phyloP scores from a whole-genome alignment of 2,329 filamentous ascomycete genomes.

The Colletotrichum sp. region DNA sequence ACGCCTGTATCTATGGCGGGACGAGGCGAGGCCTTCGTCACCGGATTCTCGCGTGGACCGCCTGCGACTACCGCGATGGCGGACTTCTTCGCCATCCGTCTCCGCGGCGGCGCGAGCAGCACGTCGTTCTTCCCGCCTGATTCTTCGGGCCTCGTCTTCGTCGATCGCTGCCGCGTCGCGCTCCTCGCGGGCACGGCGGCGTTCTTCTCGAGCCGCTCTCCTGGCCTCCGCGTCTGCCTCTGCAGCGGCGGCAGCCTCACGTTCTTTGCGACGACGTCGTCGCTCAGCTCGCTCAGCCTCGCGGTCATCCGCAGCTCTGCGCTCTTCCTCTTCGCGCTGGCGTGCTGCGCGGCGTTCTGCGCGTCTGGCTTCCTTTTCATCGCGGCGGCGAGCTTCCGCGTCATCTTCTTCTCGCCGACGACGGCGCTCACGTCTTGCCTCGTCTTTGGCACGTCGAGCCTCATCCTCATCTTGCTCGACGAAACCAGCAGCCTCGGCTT shows the following conservation, averaged over 20 bases:
- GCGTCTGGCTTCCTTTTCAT: slow-evolving; percentile 64
- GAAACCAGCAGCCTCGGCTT: slow-evolving; percentile 36
- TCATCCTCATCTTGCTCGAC: slow-evolving; percentile 59
- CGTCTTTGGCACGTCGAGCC: slow-evolving; percentile 60
- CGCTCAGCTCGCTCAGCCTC: slow-evolving; percentile 56
- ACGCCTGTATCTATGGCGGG: slow-evolving; percentile 32
- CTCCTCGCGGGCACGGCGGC: slow-evolving; percentile 50
- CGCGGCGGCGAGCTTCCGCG: slow-evolving; percentile 55
- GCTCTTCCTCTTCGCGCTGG: slow-evolving; percentile 54
- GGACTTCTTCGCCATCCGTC: slow-evolving; percentile 40
- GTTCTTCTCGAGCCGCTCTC: slow-evolving; percentile 49
- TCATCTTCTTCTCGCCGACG: slow-evolving; percentile 60
- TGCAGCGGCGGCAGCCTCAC: slow-evolving; percentile 47
- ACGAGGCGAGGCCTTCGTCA: slow-evolving; percentile 45
- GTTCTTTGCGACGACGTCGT: slow-evolving; percentile 53
- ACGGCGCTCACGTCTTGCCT: slow-evolving; percentile 59
- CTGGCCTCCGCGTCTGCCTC: slow-evolving; percentile 55
- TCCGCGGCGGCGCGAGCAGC: slow-evolving; percentile 36
- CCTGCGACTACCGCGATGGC: slow-evolving; percentile 43
- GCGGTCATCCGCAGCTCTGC: slow-evolving; percentile 51
- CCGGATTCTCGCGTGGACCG: slow-evolving; percentile 44
- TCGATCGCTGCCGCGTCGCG: slow-evolving; percentile 43
- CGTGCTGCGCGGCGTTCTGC: slow-evolving; percentile 57
- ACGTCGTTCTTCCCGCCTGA: slow-evolving; percentile 57
- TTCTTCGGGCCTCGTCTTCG: slow-evolving; percentile 59